Base-by-base conservation (phyloP, 1,284 basidiomycete species). In the Cryptococcus sp. region DNA sequence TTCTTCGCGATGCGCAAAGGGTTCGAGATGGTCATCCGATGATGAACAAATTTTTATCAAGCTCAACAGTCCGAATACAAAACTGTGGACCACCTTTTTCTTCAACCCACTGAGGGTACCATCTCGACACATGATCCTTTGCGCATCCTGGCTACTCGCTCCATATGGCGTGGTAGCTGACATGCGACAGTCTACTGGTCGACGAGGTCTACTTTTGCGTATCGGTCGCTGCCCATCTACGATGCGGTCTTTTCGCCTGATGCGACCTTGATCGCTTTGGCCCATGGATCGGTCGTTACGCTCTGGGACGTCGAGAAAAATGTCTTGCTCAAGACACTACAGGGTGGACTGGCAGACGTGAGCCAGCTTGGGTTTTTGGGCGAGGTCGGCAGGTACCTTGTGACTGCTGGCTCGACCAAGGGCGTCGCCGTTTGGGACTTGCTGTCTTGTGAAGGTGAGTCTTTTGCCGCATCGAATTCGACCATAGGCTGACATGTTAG, bases 381-480 rank as follows among this genome's bases (percentile, higher is more conserved):
- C 2, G 19, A 50, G 5, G 71, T 69, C 22, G 74, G 76, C 59
- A 75, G 62, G 57, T 70, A 47, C 72, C 77, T 77, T 65, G 69
- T 89, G 24, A 80, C 79, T 12, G 75, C 81, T 25, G 74, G 75
- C 1, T 79, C 80, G 12, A 62, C 66, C 3, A 68, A 74, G 35
- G 80, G 83, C 32, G 60, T 90, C 4, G 75, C 82, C 23, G 71
- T 89, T 37, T 95, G 91, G 90, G 87, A 95, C 69, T 68, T 94
- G 31, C 68, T 94, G 43, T 75, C 77, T 25, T 83, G 82, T 52
- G 78, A 78, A 62, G 81, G 87, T 87, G 65, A 62, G 80, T 25
- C 5, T 16, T 24, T 7, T 16, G 12, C 22, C 5, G 18, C 16
- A 33, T 22, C 28, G n/a, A n/a, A n/a, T 31, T 31, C 28, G 7